Evolutionary conservation across 75 land plant species (phyloP).

Genomic region (Sequoia sempervirens): DNA sequence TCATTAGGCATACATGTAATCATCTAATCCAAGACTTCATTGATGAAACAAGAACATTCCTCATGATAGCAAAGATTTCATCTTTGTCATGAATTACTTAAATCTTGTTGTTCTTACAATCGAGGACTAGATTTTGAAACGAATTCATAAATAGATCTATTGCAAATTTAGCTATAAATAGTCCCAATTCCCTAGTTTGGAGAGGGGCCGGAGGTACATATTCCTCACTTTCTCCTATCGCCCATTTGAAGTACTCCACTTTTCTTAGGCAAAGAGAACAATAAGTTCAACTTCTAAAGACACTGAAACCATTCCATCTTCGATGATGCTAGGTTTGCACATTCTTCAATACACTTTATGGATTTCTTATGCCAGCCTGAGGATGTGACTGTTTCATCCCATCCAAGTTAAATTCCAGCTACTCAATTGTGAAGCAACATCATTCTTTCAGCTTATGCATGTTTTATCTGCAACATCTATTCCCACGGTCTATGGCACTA

Average conservation of each 20-base stretch:
- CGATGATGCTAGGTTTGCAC: neutral
- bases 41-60: neutral
- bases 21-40: neutral
- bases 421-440: neutral
- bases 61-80: neutral
- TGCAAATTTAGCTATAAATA: neutral
- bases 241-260: neutral
- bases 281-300: neutral
- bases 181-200: neutral
- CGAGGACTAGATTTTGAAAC: neutral
- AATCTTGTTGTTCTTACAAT: neutral
- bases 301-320: neutral
- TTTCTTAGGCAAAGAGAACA: neutral
- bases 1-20: too few relatives aligned
- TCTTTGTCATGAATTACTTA: neutral
- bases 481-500: too few relatives aligned
- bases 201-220: neutral
- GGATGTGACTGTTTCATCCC: neutral
- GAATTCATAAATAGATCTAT: neutral
- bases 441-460: neutral
- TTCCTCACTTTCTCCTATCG: neutral
- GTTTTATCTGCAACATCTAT: neutral
- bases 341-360: neutral
- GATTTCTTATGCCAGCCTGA: neutral
- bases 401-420: neutral